Percentiles rank a stretch among this genome's conserved stretches.
Evolutionary conservation across 352 stramenopile genomes (phyloP).

Genomic region (Phytophthora fragariaefolia): DNA sequence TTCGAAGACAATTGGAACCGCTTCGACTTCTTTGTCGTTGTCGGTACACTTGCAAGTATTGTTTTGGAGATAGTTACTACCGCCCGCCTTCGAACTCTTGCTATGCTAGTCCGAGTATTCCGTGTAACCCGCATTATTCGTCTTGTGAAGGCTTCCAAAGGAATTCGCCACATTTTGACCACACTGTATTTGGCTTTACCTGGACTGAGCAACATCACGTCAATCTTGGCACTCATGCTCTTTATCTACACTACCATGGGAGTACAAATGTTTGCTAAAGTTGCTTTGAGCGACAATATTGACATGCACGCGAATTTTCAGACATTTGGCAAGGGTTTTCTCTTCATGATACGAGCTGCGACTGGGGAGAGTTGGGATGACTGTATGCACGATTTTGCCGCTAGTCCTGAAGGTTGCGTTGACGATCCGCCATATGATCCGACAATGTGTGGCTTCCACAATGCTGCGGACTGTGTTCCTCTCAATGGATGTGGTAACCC

Average conservation of each 20-base stretch:
- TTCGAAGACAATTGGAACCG: slow-evolving; percentile 88
- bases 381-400: slow-evolving; percentile 89
- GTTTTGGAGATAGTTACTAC: slow-evolving; percentile 57
- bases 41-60: slow-evolving; percentile 62
- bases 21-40: slow-evolving; percentile 88
- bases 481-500: slow-evolving; percentile 82
- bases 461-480: slow-evolving; percentile 62
- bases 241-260: slow-evolving; percentile 94
- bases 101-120: slow-evolving; percentile 91
- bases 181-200: slow-evolving; percentile 92
- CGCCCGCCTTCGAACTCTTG: slow-evolving; percentile 60
- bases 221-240: slow-evolving; percentile 90
- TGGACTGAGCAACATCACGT: slow-evolving; percentile 89
- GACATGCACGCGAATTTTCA: slow-evolving; percentile 93
- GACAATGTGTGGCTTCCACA: slow-evolving; percentile 74
- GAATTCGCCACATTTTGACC: slow-evolving; percentile 87
- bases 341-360: slow-evolving; percentile 90
- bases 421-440: slow-evolving; percentile 67
- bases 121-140: slow-evolving; percentile 87
- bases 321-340: slow-evolving; percentile 86
- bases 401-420: slow-evolving; percentile 47
- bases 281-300: slow-evolving; percentile 74
- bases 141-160: slow-evolving; percentile 85
- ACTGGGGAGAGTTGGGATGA: slow-evolving; percentile 94
- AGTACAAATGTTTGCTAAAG: slow-evolving; percentile 92